phyloP scores from a whole-genome alignment of 176 grass and related monocot genomes.

The Typha latifolia region DNA sequence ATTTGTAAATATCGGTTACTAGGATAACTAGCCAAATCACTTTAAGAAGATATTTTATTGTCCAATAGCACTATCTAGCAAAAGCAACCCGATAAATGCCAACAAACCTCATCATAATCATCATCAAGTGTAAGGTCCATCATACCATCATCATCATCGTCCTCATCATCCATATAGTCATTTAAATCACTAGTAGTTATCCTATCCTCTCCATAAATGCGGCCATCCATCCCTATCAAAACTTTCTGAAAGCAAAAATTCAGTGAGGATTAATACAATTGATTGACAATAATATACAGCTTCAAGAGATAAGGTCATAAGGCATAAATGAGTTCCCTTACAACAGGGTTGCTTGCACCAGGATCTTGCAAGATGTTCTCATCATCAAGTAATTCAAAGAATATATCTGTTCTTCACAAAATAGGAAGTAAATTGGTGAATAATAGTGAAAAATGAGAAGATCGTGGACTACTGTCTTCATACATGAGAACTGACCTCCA shows the following conservation, averaged over 20 bases:
- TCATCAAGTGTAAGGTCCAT: conserved; percentile 36
- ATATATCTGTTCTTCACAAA: conserved; percentile 55
- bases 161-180: conserved; percentile 37
- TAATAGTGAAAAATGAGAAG: background rate
- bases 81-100: background rate
- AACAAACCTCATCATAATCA: conserved; percentile 51
- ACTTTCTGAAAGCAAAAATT: conserved; percentile 70
- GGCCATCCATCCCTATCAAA: conserved; percentile 58
- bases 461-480: background rate
- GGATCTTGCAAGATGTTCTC: conserved; percentile 71
- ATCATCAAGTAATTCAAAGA: conserved; percentile 78
- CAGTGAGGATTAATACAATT: conserved; percentile 11
- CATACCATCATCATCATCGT: conserved; percentile 27
- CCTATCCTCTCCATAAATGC: conserved; percentile 44
- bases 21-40: background rate
- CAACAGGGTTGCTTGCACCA: conserved; percentile 60
- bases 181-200: conserved; percentile 33
- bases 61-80: background rate
- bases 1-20: background rate
- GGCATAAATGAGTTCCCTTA: conserved; percentile 25
- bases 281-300: conserved; percentile 9
- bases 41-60: background rate
- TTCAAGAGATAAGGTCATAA: conserved; percentile 1
- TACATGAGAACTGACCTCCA: conserved; percentile 53
- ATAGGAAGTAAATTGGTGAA: conserved; percentile 11